Conservation (phyloP, 2,329 filamentous ascomycete species). For the Fusarium sp. region DNA sequence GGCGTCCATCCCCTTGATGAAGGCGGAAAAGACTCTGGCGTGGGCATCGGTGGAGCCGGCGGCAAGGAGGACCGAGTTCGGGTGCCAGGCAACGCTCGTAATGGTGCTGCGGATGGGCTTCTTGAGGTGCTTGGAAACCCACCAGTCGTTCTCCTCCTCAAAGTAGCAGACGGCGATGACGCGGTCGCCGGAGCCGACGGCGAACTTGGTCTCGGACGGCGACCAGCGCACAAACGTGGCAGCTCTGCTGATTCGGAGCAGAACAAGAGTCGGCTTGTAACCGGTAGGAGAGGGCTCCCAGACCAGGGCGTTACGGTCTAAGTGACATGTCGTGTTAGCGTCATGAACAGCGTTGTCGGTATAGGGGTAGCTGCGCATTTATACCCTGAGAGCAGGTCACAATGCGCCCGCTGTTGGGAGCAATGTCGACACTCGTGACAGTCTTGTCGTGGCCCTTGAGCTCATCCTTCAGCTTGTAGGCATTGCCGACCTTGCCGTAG, state of each 20-base stretch:
- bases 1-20: slow-evolving; percentile 93
- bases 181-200: slow-evolving; percentile 93
- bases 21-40: slow-evolving; percentile 92
- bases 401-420: slow-evolving; percentile 88
- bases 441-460: slow-evolving; percentile 97
- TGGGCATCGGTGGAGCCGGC: slow-evolving; percentile 98
- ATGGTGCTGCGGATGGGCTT: slow-evolving; percentile 98
- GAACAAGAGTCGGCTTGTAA: slow-evolving; percentile 96
- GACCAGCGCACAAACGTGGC: slow-evolving; percentile 98
- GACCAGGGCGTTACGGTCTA: slow-evolving; percentile 96
- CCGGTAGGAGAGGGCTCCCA: slow-evolving; percentile 94
- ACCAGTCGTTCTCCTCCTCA: slow-evolving; percentile 99
- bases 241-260: slow-evolving; percentile 95
- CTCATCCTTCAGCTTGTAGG: slow-evolving; percentile 89
- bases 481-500: slow-evolving; percentile 78
- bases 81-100: slow-evolving; percentile 95
- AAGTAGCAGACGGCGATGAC: slow-evolving; percentile 99
- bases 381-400: slow-evolving; percentile 96
- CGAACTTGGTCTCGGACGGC: slow-evolving; percentile 96
- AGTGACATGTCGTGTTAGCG: slow-evolving; percentile 13
- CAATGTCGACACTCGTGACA: slow-evolving; percentile 96
- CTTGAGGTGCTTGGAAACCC: slow-evolving; percentile 99
- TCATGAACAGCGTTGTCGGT: neutral
- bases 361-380: slow-evolving; percentile 32
- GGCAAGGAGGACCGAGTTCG: slow-evolving; percentile 94